Percentiles rank a stretch among this genome's conserved stretches.
Conservation (phyloP, 805 yeast species). For the Zygosaccharomyces rouxii region DNA sequence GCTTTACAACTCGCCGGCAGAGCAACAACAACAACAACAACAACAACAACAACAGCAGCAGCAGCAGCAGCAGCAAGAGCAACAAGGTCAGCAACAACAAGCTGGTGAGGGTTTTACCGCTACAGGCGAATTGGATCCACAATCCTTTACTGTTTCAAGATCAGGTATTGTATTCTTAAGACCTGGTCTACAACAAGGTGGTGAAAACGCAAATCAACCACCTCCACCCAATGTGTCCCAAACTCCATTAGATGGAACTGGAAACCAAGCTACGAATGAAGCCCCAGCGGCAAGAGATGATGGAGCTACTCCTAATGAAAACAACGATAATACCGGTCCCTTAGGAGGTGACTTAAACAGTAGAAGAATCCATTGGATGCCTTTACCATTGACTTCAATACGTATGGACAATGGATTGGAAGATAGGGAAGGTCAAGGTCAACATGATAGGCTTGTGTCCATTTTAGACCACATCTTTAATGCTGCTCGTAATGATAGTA, state of each 20-base stretch:
- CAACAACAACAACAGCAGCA: slow-evolving; percentile 5
- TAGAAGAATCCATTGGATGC: slow-evolving; percentile 19
- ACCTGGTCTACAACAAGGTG: slow-evolving; percentile 10
- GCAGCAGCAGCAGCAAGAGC: neutral
- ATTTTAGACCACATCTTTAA: slow-evolving; percentile 24
- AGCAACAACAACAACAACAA: slow-evolving; percentile 1
- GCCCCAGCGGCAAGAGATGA: slow-evolving; percentile 1
- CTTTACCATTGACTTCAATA: slow-evolving; percentile 17
- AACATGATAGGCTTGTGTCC: slow-evolving; percentile 25
- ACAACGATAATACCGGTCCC: neutral
- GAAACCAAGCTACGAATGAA: slow-evolving; percentile 7
- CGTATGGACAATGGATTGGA: slow-evolving; percentile 6
- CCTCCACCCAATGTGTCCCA: neutral
- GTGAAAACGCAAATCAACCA: neutral
- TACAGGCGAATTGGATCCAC: slow-evolving; percentile 4
- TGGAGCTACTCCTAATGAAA: slow-evolving; percentile 5
- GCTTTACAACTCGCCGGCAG: slow-evolving; percentile 17
- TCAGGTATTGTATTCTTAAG: slow-evolving; percentile 19
- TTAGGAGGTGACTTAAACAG: neutral
- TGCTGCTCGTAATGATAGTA: slow-evolving; percentile 9
- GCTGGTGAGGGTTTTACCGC: neutral
- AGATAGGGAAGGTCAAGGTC: slow-evolving; percentile 5
- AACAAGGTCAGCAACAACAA: neutral
- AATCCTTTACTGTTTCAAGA: slow-evolving; percentile 17
- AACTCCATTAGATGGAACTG: neutral